Evolutionary conservation across 176 grass and related monocot genomes (phyloP).

Genomic region (Carex myosuroides): DNA sequence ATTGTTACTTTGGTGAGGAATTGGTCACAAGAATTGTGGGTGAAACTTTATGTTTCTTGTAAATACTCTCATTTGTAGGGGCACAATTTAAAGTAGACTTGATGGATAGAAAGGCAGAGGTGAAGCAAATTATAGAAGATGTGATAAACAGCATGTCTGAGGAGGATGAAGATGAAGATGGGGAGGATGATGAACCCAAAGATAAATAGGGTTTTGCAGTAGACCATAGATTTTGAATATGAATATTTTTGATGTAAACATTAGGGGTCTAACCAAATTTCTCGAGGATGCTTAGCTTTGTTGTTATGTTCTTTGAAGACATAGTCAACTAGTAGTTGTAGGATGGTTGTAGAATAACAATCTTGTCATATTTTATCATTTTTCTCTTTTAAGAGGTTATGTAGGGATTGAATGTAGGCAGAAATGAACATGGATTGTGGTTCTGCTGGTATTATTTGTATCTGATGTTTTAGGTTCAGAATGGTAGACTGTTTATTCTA

Average conservation of each 20-base stretch:
- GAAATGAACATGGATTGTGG: not conserved
- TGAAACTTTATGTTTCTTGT: not conserved
- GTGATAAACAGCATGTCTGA: conserved; percentile 87
- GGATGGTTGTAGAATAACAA: conserved; percentile 9
- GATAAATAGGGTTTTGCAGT: conserved; percentile 10
- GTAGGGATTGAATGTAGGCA: not conserved
- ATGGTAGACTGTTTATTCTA: not conserved
- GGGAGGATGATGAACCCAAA: conserved; percentile 28
- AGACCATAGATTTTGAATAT: not conserved
- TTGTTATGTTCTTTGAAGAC: not conserved
- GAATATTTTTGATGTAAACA: conserved; percentile 13
- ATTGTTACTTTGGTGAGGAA: not conserved
- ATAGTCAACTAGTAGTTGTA: conserved; percentile 10
- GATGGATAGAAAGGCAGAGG: conserved; percentile 90
- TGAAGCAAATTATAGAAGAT: conserved; percentile 80
- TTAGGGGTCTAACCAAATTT: conserved; percentile 28
- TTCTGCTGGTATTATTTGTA: conserved; percentile 3
- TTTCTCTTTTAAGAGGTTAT: conserved; percentile 8
- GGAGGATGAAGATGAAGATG: conserved; percentile 55
- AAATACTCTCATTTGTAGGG: conserved; percentile 30
- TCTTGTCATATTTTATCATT: conserved; percentile 12
- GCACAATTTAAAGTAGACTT: conserved; percentile 72
- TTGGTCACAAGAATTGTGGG: not conserved
- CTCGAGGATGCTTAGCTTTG: conserved; percentile 13
- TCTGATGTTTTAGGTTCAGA: conserved; percentile 16